These are phyloP conservation scores for Tanozyma kutaoensis DNA, from an alignment of 805 yeast genomes.

Conservation along the genomic window DNA sequence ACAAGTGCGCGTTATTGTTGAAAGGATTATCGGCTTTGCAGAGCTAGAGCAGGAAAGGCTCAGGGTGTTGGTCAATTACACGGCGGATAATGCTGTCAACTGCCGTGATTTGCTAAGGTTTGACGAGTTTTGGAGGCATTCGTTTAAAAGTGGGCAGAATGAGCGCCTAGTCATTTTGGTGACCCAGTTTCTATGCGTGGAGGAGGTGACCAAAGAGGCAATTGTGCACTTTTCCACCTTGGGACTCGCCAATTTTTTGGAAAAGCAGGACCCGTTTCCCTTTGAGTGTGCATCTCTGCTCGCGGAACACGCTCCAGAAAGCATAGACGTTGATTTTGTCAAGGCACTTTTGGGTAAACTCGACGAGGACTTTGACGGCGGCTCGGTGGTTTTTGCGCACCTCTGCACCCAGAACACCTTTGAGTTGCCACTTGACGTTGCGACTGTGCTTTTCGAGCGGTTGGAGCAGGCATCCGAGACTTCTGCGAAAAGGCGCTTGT, in stretches of 20 bases:
- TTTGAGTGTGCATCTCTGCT: conserved; percentile 2
- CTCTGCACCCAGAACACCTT: background rate
- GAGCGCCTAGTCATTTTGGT: conserved; percentile 11
- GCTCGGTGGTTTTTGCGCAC: too few relatives aligned
- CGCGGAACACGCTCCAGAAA: conserved; percentile 1
- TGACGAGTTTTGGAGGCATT: conserved; percentile 1
- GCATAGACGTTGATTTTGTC: conserved; percentile 1
- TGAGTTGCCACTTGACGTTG: background rate
- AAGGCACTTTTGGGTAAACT: conserved; percentile 1
- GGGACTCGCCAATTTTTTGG: background rate
- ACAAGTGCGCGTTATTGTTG: conserved; percentile 2
- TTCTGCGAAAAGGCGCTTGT: background rate
- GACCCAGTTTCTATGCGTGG: conserved; percentile 16
- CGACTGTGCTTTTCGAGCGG: background rate
- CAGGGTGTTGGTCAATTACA: conserved; percentile 18
- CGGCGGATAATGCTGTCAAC: conserved; percentile 20
- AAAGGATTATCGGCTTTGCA: background rate
- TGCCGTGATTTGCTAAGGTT: background rate
- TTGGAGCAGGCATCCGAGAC: background rate
- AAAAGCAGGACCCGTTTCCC: conserved; percentile 1
- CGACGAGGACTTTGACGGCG: conserved; percentile 2
- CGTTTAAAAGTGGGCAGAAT: conserved; percentile 1
- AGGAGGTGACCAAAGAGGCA: conserved; percentile 5
- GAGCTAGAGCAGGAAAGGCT: conserved; percentile 7
- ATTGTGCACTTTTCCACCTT: conserved; percentile 5